These are phyloP conservation scores for Pythium aquatile DNA, from an alignment of 352 stramenopile species.

Conservation along the genomic window DNA sequence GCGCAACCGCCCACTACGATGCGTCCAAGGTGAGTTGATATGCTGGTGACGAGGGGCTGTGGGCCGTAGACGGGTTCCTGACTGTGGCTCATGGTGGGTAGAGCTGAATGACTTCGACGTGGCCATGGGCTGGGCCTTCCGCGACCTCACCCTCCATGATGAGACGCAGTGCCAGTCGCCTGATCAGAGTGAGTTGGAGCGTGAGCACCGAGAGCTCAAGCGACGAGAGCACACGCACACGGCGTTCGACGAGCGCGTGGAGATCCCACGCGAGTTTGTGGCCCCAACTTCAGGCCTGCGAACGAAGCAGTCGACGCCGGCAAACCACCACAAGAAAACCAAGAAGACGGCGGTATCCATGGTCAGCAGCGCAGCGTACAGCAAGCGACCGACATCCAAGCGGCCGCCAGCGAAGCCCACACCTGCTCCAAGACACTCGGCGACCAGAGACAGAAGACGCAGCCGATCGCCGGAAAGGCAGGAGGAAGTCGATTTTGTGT, in stretches of 20 bases:
- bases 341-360: constrained; percentile 11
- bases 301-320: neutral
- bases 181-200: constrained; percentile 13
- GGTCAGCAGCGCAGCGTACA: constrained; percentile 27
- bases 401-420: neutral
- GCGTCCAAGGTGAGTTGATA: constrained; percentile 23
- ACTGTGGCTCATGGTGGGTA: constrained; percentile 5
- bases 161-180: constrained; percentile 10
- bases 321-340: constrained; percentile 19
- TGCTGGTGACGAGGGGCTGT: neutral
- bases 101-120: constrained; percentile 60
- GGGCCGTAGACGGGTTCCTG: neutral
- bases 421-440: neutral
- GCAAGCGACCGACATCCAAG: constrained; percentile 31
- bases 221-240: constrained; percentile 32
- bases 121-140: constrained; percentile 62
- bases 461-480: constrained; percentile 7
- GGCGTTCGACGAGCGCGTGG: constrained; percentile 32
- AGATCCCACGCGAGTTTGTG: constrained; percentile 49
- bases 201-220: constrained; percentile 18
- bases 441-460: neutral
- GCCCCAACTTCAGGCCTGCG: constrained; percentile 19
- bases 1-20: constrained; percentile 28
- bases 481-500: constrained; percentile 62
- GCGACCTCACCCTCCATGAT: constrained; percentile 23